Conservation (phyloP, 805 yeast species). For the Komagataella mondaviorum region DNA sequence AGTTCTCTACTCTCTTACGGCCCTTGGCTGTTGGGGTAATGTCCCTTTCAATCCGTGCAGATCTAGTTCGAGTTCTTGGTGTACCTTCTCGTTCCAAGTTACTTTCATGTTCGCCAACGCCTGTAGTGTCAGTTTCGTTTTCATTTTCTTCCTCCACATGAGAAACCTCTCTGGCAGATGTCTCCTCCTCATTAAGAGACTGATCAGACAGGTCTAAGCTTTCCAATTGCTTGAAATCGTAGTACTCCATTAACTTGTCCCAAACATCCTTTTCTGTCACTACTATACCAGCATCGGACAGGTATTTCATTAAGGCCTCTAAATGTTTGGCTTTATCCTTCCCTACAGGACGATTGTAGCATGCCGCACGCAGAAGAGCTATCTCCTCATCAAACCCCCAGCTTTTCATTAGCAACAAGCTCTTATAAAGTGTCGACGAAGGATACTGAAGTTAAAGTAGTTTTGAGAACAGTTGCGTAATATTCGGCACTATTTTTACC, state of each 20-base stretch:
- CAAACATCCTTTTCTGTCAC: slow-evolving; percentile 32
- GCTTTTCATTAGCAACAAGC: slow-evolving; percentile 5
- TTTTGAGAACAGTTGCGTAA: not conserved
- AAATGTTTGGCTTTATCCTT: slow-evolving; percentile 25
- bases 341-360: slow-evolving; percentile 63
- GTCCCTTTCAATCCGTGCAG: not conserved
- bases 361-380: slow-evolving; percentile 42
- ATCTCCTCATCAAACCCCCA: slow-evolving; percentile 59
- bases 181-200: slow-evolving; percentile 7
- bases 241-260: slow-evolving; percentile 38
- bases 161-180: slow-evolving; percentile 7
- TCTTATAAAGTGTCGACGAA: not conserved
- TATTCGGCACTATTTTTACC: not conserved
- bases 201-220: slow-evolving; percentile 21
- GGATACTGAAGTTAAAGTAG: not conserved
- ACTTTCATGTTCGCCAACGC: slow-evolving; percentile 6
- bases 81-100: slow-evolving; percentile 1
- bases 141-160: slow-evolving; percentile 4
- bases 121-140: slow-evolving; percentile 4
- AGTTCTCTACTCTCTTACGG: slow-evolving; percentile 2
- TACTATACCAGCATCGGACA: slow-evolving; percentile 17
- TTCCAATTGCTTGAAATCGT: slow-evolving; percentile 46
- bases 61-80: slow-evolving; percentile 5
- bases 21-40: slow-evolving; percentile 1
- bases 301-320: slow-evolving; percentile 20